Evolutionary conservation across 2,329 filamentous ascomycete species (phyloP), one percentile per base, ranked within the genome.

Genomic region (Teratosphaeria gauchensis): DNA sequence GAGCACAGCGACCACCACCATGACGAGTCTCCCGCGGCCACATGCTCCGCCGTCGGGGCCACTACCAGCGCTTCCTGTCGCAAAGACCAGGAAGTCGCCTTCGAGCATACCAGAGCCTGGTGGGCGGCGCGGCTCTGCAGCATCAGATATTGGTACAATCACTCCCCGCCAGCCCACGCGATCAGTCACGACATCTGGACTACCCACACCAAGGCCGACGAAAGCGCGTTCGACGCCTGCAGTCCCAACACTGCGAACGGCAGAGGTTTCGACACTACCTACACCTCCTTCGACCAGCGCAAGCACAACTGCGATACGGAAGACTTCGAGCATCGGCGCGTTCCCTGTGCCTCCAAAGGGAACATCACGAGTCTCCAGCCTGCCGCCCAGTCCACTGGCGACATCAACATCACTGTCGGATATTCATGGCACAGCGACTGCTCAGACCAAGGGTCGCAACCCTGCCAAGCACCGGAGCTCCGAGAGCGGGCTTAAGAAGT

Each of bases 241-340:
- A 38, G 75, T 84, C 14, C 85, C 83, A 62, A 77, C 77, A 4
- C 67, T 78, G 6, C 71, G 71, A 51, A 76, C 76, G 11, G 64
- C 69, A 21, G 68, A 73, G 33, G 77, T 83, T 2, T 60, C 42
- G 16, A 35, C 53, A 3, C 33, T 51, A 31, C 55, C 57, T 14
- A 58, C 52, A 5, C 46, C 58, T 19, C 31, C 59, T 33, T 46
- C 62, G 21, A 53, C 59, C 30, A 48, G 59, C 38, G 55, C 58
- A n/a, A 63, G 61, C 21, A 55, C 60, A 14, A 24, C 66, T 42
- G 61, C 86, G 1, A 75, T 96, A 58, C 85, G 91, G 62, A 95
- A 95, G 75, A 89, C 89, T 0, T 87, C 95, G 68, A 96, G 92
- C 79, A 95, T 96, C 69, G 92, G 92, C 70, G 87, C 90, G 0